phyloP scores from a whole-genome alignment of 257 asterid species.

The Rubia yunnanensis region DNA sequence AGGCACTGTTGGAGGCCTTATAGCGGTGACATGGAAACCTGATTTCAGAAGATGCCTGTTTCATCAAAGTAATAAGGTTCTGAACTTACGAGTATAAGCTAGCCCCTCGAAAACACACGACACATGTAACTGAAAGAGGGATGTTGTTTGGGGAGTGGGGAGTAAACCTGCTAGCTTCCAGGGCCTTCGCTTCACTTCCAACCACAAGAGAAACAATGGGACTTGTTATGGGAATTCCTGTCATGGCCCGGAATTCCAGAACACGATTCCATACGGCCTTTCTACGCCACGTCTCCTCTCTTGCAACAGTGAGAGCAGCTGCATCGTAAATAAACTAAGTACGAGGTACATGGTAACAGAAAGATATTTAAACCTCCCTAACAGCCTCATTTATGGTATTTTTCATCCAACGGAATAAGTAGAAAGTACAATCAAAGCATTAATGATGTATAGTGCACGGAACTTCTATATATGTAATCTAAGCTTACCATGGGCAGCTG shows the following conservation, averaged over 20 bases:
- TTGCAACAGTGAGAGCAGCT: constrained; percentile 81
- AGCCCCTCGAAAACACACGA: background rate
- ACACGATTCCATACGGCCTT: constrained; percentile 52
- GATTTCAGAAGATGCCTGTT: constrained; percentile 70
- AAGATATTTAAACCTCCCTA: background rate
- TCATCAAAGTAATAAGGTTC: constrained; percentile 19
- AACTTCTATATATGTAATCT: background rate
- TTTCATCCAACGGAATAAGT: background rate
- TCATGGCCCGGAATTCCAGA: constrained; percentile 51
- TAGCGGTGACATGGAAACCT: constrained; percentile 84
- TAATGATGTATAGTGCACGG: background rate
- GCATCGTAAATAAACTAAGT: constrained; percentile 19
- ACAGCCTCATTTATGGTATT: background rate
- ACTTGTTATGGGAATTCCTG: constrained; percentile 38
- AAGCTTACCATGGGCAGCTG: constrained; percentile 81
- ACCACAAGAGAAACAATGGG: constrained; percentile 51
- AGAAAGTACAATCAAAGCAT: background rate
- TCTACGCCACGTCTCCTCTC: constrained; percentile 86
- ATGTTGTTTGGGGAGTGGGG: background rate
- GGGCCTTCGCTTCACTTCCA: constrained; percentile 83
- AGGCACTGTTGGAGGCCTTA: constrained; percentile 96
- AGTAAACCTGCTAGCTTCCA: constrained; percentile 79
- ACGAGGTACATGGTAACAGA: background rate
- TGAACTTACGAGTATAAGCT: constrained; percentile 8
- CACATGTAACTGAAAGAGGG: constrained; percentile 3